Conservation (phyloP, 257 asterid species). For the Penstemon eatonii region DNA sequence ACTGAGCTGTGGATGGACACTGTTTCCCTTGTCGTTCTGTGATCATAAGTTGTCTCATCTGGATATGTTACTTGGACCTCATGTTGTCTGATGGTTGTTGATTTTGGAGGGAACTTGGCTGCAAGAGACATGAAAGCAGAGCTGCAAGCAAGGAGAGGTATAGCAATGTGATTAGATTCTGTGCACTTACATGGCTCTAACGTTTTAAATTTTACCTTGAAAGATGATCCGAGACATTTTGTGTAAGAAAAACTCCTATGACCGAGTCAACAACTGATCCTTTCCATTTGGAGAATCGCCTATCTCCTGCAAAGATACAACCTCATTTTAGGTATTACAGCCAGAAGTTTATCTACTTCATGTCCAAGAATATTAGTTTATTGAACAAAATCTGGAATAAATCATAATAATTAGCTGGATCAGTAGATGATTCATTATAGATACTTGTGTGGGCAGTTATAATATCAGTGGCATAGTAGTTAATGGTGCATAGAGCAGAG, state of each 20-base stretch:
- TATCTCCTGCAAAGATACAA: slow-evolving; percentile 65
- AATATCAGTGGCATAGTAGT: slow-evolving; percentile 8
- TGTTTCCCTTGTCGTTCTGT: slow-evolving; percentile 40
- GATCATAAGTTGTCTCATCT: slow-evolving; percentile 56
- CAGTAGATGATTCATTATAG: neutral
- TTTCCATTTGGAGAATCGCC: slow-evolving; percentile 92
- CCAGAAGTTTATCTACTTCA: slow-evolving; percentile 13
- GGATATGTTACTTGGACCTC: slow-evolving; percentile 63
- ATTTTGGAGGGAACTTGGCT: slow-evolving; percentile 68
- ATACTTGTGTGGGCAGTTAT: slow-evolving; percentile 6
- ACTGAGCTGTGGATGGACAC: slow-evolving; percentile 42
- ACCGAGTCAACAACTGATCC: slow-evolving; percentile 98
- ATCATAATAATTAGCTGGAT: slow-evolving; percentile 17
- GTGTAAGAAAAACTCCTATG: slow-evolving; percentile 96
- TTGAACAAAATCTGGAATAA: slow-evolving; percentile 1
- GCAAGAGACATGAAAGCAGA: slow-evolving; percentile 94
- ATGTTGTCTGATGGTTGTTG: slow-evolving; percentile 39
- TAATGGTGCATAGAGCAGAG: too few relatives aligned
- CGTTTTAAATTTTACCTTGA: slow-evolving; percentile 61
- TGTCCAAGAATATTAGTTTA: neutral
- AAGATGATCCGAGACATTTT: slow-evolving; percentile 94
- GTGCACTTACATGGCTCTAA: slow-evolving; percentile 10
- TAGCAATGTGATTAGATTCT: slow-evolving; percentile 26
- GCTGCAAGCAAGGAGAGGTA: slow-evolving; percentile 50
- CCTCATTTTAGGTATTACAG: slow-evolving; percentile 25